phyloP scores from a whole-genome alignment of 176 grass and related monocot species.

The Eremochloa ophiuroides region DNA sequence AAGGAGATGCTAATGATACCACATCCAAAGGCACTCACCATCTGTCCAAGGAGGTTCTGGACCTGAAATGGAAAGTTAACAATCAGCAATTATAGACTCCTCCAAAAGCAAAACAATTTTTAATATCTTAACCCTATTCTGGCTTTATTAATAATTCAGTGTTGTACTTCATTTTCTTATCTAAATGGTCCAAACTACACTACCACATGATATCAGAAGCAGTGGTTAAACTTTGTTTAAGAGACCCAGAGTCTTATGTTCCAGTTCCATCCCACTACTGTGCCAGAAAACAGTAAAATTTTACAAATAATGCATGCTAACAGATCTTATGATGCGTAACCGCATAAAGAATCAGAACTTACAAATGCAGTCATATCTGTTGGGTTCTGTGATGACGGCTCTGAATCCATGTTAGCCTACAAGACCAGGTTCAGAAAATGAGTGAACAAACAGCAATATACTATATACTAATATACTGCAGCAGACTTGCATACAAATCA shows the following conservation, averaged over 20 bases:
- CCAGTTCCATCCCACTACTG: not conserved
- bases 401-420: slow-evolving; percentile 70
- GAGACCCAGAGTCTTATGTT: not conserved
- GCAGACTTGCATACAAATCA: not conserved
- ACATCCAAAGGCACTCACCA: slow-evolving; percentile 53
- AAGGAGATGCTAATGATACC: slow-evolving; percentile 6
- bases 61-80: slow-evolving; percentile 55
- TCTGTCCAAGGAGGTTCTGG: slow-evolving; percentile 88
- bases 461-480: not conserved
- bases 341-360: slow-evolving; percentile 27
- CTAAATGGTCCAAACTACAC: slow-evolving; percentile 4
- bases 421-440: slow-evolving; percentile 11
- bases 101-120: too few species aligned
- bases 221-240: not conserved
- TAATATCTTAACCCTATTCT: not conserved
- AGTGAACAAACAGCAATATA: not conserved
- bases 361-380: slow-evolving; percentile 94
- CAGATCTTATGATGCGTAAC: not conserved
- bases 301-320: not conserved
- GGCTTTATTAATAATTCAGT: not conserved
- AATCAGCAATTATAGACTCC: slow-evolving; percentile 14
- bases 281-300: not conserved
- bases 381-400: slow-evolving; percentile 68
- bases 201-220: not conserved
- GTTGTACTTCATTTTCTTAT: not conserved